Conservation (phyloP, 225 moss, liverwort and hornwort genomes). For the Physcomitrellopsis africana region DNA sequence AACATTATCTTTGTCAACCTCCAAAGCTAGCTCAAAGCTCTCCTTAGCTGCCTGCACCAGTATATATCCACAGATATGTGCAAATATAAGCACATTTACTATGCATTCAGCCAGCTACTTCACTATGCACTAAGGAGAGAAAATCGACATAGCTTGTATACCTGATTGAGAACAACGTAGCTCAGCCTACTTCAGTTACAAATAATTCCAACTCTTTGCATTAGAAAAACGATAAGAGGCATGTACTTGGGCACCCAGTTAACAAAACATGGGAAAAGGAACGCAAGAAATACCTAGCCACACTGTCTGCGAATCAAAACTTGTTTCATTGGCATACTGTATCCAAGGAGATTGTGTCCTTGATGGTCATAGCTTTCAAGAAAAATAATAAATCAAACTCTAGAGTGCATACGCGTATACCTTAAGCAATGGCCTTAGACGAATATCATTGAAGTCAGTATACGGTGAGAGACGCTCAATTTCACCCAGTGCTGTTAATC, state of each 20-base stretch:
- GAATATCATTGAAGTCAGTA: constrained; percentile 73
- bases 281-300: not conserved
- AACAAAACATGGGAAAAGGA: not conserved
- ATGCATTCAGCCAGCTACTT: constrained; percentile 1
- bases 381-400: constrained; percentile 2
- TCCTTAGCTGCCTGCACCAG: constrained; percentile 84
- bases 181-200: not conserved
- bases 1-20: constrained; percentile 68
- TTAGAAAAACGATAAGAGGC: not conserved
- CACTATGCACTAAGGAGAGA: not conserved
- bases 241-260: not conserved
- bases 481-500: constrained; percentile 71
- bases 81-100: constrained; percentile 14
- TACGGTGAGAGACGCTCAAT: constrained; percentile 64
- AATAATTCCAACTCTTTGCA: too few relatives aligned
- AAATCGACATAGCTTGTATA: not conserved
- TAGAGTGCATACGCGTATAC: constrained; percentile 28
- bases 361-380: constrained; percentile 2
- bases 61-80: constrained; percentile 25
- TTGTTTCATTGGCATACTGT: not conserved
- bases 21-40: constrained; percentile 85
- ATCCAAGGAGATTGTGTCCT: not conserved
- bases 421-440: constrained; percentile 86
- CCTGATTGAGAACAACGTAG: not conserved
- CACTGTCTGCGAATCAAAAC: not conserved